Evolutionary conservation across 495 filamentous ascomycete species (phyloP).

Genomic region (Penicillium antarcticum): DNA sequence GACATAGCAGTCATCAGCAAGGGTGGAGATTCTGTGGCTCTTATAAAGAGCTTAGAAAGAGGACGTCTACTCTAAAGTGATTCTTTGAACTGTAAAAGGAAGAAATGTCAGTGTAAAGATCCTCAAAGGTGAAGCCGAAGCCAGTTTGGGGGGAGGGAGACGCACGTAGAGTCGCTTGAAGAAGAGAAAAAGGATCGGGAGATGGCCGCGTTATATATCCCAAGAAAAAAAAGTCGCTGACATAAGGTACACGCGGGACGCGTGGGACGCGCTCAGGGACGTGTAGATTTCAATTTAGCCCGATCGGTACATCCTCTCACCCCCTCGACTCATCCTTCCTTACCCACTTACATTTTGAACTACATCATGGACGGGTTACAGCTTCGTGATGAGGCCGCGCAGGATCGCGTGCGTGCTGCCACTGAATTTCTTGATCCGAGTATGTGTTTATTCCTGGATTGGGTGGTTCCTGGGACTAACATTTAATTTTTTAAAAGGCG

Average conservation of each 20-base stretch:
- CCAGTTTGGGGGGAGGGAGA: slow-evolving; percentile 33
- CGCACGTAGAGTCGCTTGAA: slow-evolving; percentile 65
- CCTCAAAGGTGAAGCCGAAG: neutral
- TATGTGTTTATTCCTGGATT: slow-evolving; percentile 37
- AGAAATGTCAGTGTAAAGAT: slow-evolving; percentile 26
- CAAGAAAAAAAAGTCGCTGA: neutral
- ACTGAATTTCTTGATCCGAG: slow-evolving; percentile 84
- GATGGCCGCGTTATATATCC: slow-evolving; percentile 22
- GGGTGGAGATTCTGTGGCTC: slow-evolving; percentile 73
- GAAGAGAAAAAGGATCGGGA: slow-evolving; percentile 31
- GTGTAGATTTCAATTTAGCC: slow-evolving; percentile 5
- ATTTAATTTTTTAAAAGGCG: slow-evolving; percentile 26
- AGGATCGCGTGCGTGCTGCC: slow-evolving; percentile 75
- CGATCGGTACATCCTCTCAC: slow-evolving; percentile 7
- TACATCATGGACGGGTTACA: slow-evolving; percentile 65
- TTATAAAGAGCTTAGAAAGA: slow-evolving; percentile 73
- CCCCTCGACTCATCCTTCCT: slow-evolving; percentile 14
- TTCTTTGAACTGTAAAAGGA: slow-evolving; percentile 67
- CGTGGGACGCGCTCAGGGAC: slow-evolving; percentile 1
- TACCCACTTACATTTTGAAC: slow-evolving; percentile 8
- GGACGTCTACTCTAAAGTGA: slow-evolving; percentile 90
- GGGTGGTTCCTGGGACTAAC: slow-evolving; percentile 16
- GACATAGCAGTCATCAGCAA: slow-evolving; percentile 68
- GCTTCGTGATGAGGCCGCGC: slow-evolving; percentile 77
- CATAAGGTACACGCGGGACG: neutral